Conservation (phyloP, 257 asterid species). For the Solanum boliviense region DNA sequence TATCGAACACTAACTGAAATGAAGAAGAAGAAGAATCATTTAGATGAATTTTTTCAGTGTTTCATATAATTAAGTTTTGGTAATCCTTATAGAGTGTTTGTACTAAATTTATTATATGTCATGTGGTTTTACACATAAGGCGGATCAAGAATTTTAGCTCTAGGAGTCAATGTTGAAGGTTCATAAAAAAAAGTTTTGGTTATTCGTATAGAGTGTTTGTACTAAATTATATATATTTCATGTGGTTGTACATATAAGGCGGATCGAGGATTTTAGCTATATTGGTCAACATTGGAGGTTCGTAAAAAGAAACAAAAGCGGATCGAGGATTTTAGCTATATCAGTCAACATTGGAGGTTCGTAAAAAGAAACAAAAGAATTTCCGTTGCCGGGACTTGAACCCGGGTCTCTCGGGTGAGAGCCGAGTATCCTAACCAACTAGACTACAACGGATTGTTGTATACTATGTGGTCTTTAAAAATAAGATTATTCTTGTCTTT, state of each 20-base stretch:
- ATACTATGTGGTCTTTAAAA: neutral
- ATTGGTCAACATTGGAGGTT: neutral
- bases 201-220: too few species aligned
- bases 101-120: neutral
- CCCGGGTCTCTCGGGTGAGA: slow-evolving; percentile 99
- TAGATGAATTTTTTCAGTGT: neutral
- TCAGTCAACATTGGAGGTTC: neutral
- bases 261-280: neutral
- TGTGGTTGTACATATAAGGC: too few species aligned
- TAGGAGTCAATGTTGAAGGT: neutral
- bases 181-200: too few species aligned
- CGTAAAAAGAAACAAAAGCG: neutral
- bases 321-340: neutral
- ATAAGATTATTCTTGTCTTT: too few species aligned
- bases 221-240: too few species aligned
- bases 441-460: slow-evolving; percentile 78
- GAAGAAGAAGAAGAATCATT: neutral
- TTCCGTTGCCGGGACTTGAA: slow-evolving; percentile 78
- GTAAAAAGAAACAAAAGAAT: neutral
- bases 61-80: neutral
- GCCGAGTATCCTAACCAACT: slow-evolving; percentile 99
- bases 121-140: neutral
- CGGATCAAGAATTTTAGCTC: neutral
- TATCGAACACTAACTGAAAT: neutral
- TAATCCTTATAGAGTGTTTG: too few species aligned